Conservation (phyloP, 164 flowering plant genomes). For the Cinnamomum micranthum region DNA sequence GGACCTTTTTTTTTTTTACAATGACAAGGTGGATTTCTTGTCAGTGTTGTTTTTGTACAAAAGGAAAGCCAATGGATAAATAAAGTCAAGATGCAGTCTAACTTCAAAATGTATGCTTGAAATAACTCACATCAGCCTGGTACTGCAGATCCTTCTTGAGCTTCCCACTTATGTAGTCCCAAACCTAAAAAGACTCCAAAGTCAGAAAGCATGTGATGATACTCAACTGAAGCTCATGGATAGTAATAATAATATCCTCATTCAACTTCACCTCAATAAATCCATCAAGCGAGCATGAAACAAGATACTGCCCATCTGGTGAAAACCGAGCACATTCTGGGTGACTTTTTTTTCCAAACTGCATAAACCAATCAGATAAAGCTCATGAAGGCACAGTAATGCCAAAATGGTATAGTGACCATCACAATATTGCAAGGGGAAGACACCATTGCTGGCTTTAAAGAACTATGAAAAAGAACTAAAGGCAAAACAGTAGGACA, state of each 20-base stretch:
- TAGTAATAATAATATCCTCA: not conserved
- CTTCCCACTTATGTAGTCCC: constrained; percentile 97
- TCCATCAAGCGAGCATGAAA: constrained; percentile 93
- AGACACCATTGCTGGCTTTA: too few species aligned
- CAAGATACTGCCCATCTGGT: constrained; percentile 97
- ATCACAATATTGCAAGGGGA: too few species aligned
- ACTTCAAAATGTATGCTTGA: not conserved
- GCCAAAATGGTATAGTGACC: not conserved
- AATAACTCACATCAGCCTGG: constrained; percentile 90
- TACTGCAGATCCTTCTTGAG: constrained; percentile 98
- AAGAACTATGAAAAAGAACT: too few species aligned
- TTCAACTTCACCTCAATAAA: constrained; percentile 76
- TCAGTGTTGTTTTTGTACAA: not conserved
- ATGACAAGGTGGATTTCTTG: not conserved
- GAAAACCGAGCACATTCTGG: constrained; percentile 94
- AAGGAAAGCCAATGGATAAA: not conserved
- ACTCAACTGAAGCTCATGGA: not conserved
- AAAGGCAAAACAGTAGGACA: too few species aligned
- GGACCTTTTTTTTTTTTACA: too few species aligned
- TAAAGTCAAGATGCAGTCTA: not conserved
- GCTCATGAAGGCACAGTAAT: not conserved
- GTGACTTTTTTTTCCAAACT: constrained; percentile 95
- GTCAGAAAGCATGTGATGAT: constrained; percentile 9
- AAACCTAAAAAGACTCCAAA: constrained; percentile 51
- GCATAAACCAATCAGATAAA: constrained; percentile 19